Conservation (phyloP, 192 early-diverging fungal genomes). For the Linnemannia hyalina region DNA sequence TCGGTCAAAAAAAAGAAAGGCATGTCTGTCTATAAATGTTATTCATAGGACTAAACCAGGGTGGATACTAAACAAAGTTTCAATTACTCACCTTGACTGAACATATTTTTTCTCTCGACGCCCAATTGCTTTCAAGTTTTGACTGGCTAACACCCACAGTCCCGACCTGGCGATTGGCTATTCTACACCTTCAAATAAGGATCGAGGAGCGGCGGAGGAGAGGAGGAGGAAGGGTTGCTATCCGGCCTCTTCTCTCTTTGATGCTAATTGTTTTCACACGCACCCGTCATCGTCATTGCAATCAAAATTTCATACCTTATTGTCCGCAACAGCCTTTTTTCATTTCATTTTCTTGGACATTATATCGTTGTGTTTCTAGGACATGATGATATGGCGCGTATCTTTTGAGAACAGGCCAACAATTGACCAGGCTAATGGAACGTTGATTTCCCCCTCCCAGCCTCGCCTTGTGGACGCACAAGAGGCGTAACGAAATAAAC, state of each 20-base stretch:
- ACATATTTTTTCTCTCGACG: neutral
- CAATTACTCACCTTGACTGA: conserved; percentile 2
- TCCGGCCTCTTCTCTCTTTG: neutral
- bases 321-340: neutral
- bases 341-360: neutral
- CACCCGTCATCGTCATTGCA: neutral
- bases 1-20: neutral
- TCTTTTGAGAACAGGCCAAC: neutral
- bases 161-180: conserved; percentile 8
- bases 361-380: neutral
- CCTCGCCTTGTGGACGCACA: neutral
- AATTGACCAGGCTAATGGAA: neutral
- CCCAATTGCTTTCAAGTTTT: neutral
- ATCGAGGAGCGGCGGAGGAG: neutral
- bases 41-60: conserved; percentile 13
- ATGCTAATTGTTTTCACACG: neutral
- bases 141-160: neutral
- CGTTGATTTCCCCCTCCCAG: too few species aligned
- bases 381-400: neutral
- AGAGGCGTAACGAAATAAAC: neutral
- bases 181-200: neutral
- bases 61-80: conserved; percentile 11
- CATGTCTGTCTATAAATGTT: conserved; percentile 15
- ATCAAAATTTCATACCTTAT: neutral
- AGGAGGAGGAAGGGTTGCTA: neutral